Percentiles rank a stretch among this genome's conserved stretches.
These are phyloP conservation scores for Pythium brassicae DNA, from an alignment of 352 stramenopile genomes.

Conservation along the genomic window DNA sequence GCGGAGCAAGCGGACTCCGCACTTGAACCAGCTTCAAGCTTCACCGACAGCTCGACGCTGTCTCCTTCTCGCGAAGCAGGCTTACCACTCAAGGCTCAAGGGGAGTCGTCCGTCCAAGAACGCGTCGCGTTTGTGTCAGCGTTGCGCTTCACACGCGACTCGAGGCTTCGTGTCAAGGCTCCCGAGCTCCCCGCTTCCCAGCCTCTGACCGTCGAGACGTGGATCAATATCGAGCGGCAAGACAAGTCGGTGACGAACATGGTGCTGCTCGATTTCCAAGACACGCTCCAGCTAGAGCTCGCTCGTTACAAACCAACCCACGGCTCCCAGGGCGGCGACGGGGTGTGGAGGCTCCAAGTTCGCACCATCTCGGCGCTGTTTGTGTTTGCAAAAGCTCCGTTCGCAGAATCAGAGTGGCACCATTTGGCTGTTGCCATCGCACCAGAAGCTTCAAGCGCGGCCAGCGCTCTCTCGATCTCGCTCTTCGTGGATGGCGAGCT, in stretches of 20 bases:
- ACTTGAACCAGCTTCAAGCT: too few species aligned
- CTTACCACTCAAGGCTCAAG: not conserved
- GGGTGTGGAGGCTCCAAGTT: conserved; percentile 22
- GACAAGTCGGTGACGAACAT: conserved; percentile 9
- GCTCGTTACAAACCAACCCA: conserved; percentile 1
- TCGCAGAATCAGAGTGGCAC: conserved; percentile 18
- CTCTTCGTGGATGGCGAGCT: conserved; percentile 23
- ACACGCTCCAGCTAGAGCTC: conserved; percentile 30
- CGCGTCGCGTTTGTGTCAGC: conserved; percentile 18
- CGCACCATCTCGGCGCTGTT: conserved; percentile 23
- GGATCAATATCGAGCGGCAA: conserved; percentile 25
- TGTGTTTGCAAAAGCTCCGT: conserved; percentile 13
- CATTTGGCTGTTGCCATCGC: conserved; percentile 18
- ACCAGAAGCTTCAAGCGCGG: conserved; percentile 13
- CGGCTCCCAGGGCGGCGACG: not conserved
- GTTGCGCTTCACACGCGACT: conserved; percentile 19
- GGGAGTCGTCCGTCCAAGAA: not conserved
- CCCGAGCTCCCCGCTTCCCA: conserved; percentile 14
- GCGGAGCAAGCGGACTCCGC: too few species aligned
- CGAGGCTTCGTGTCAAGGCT: conserved; percentile 21
- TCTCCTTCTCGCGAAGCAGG: too few species aligned
- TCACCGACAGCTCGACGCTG: too few species aligned
- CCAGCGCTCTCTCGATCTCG: conserved; percentile 14
- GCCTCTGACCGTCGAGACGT: conserved; percentile 38
- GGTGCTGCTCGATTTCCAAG: conserved; percentile 27